These are phyloP conservation scores for Chrysoporthe cubensis DNA, from an alignment of 2,329 filamentous ascomycete species.

Conservation along the genomic window DNA sequence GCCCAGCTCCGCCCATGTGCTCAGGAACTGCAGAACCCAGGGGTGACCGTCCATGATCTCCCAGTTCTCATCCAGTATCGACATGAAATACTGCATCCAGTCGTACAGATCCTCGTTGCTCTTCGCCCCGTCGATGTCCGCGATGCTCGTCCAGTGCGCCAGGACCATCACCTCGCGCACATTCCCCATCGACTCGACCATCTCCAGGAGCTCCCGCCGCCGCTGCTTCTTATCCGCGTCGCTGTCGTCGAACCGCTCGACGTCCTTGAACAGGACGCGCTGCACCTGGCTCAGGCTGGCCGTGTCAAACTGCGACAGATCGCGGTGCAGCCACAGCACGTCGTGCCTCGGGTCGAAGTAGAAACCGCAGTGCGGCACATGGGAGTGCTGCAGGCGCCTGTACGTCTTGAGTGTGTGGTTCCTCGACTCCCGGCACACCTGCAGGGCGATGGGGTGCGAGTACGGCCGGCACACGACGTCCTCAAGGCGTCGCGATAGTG, in stretches of 20 bases:
- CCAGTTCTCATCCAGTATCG: constrained; percentile 29
- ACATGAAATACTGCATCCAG: constrained; percentile 30
- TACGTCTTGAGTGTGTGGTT: constrained; percentile 25
- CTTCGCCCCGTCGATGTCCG: constrained; percentile 23
- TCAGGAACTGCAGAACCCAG: constrained; percentile 29
- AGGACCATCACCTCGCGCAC: constrained; percentile 29
- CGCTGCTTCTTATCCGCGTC: constrained; percentile 29
- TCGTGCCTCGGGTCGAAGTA: constrained; percentile 27
- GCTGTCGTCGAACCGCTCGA: constrained; percentile 27
- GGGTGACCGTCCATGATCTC: constrained; percentile 26
- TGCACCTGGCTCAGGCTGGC: constrained; percentile 14
- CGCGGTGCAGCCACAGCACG: constrained; percentile 29
- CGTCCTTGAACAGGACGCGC: constrained; percentile 29
- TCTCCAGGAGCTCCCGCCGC: constrained; percentile 28
- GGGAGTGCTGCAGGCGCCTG: constrained; percentile 26
- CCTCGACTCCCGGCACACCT: constrained; percentile 28
- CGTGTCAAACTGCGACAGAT: constrained; percentile 28
- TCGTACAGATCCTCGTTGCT: constrained; percentile 25
- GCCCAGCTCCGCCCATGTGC: constrained; percentile 27
- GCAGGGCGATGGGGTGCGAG: constrained; percentile 22
- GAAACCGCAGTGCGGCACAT: constrained; percentile 21
- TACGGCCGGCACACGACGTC: constrained; percentile 22
- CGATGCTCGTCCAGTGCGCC: constrained; percentile 30
- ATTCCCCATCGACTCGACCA: constrained; percentile 28
- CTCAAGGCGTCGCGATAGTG: constrained; percentile 12